Evolutionary conservation across 225 moss, liverwort and hornwort species (phyloP).

Genomic region (Polytrichum commune): DNA sequence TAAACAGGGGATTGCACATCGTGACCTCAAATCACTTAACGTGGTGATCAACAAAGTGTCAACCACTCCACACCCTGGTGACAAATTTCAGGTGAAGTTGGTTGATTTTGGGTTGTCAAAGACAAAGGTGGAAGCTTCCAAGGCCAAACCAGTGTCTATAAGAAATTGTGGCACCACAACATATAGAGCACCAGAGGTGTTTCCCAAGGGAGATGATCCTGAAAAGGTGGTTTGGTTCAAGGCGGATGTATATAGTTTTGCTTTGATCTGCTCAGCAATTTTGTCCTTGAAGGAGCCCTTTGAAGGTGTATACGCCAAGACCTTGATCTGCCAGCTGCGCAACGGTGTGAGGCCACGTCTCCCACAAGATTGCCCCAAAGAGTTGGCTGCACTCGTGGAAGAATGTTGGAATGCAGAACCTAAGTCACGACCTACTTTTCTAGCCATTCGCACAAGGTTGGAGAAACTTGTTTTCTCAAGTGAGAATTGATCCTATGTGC

Average conservation of each 20-base stretch:
- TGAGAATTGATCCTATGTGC: no score
- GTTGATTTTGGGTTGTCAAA: slow-evolving; percentile 7
- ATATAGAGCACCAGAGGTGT: slow-evolving; percentile 5
- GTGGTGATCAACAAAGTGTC: not conserved
- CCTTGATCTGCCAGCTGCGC: no score
- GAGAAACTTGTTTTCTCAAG: not conserved
- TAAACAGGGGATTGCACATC: slow-evolving; percentile 1
- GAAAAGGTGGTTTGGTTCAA: slow-evolving; percentile 3
- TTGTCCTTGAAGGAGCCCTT: slow-evolving; percentile 5
- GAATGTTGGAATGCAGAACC: not conserved
- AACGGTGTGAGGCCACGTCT: not conserved
- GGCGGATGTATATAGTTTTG: slow-evolving; percentile 9
- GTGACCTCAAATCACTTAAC: slow-evolving; percentile 2
- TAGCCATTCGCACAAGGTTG: not conserved
- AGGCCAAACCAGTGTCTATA: not conserved
- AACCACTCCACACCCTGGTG: not conserved
- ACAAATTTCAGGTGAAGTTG: slow-evolving; percentile 4
- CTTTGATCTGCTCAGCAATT: not conserved
- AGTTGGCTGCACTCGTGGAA: not conserved
- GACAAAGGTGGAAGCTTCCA: slow-evolving; percentile 5
- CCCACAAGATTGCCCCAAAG: not conserved
- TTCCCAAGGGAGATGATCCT: not conserved
- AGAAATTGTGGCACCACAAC: not conserved
- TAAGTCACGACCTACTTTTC: not conserved
- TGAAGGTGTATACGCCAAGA: not conserved